Conservation (phyloP, 495 filamentous ascomycete genomes). For the Annulohypoxylon moriforme region DNA sequence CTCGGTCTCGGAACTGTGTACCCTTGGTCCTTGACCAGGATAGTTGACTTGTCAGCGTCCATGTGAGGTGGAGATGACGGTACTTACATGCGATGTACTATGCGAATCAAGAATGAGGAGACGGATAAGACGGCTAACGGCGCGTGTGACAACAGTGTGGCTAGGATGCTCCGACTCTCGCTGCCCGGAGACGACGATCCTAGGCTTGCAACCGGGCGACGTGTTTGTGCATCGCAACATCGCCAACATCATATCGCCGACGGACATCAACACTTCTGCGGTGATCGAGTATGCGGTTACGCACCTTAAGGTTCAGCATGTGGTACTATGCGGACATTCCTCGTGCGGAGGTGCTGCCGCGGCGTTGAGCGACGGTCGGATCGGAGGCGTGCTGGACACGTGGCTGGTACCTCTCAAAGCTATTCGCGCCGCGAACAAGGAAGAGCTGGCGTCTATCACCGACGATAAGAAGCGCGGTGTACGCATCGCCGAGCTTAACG, state of each 20-base stretch:
- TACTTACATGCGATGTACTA: neutral
- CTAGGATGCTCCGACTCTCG: slow-evolving; percentile 92
- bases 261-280: slow-evolving; percentile 77
- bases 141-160: slow-evolving; percentile 69
- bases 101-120: slow-evolving; percentile 3
- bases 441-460: slow-evolving; percentile 62
- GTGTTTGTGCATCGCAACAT: slow-evolving; percentile 96
- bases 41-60: neutral
- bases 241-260: slow-evolving; percentile 83
- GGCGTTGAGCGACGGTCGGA: slow-evolving; percentile 71
- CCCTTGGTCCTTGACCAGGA: slow-evolving; percentile 1
- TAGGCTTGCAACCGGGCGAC: slow-evolving; percentile 84
- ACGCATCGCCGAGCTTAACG: slow-evolving; percentile 75
- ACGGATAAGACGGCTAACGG: slow-evolving; percentile 25
- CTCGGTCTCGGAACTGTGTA: slow-evolving; percentile 9
- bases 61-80: slow-evolving; percentile 6
- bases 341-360: slow-evolving; percentile 81
- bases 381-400: slow-evolving; percentile 81
- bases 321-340: slow-evolving; percentile 88
- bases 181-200: slow-evolving; percentile 86
- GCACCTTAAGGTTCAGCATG: slow-evolving; percentile 80
- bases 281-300: slow-evolving; percentile 88
- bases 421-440: slow-evolving; percentile 65
- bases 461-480: slow-evolving; percentile 61
- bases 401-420: slow-evolving; percentile 81